Evolutionary conservation across 1,139 yeast species (phyloP), one percentile per base, ranked within the genome.

Genomic region (Candida freyschussii): DNA sequence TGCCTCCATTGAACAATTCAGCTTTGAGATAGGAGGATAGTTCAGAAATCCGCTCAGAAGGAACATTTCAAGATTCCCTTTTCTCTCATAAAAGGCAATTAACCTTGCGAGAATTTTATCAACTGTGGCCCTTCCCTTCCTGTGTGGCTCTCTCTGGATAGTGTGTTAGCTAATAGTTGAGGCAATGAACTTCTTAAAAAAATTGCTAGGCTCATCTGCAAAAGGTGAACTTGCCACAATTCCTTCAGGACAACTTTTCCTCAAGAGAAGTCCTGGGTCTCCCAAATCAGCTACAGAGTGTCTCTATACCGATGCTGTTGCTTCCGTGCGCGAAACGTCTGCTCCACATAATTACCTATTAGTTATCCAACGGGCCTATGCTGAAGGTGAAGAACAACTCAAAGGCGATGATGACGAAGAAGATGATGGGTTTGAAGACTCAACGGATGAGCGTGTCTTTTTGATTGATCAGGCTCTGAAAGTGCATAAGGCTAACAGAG

Each of bases 201-300:
- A 77, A 55, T 68, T 87, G 46, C 67, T 87, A 53, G 78, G 79
- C 3, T 61, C 75, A 6, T 65, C 71, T 13, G 63, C 78, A 12
- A 72, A 76, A 28, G 85, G 79, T 49, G 94, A 81, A 45, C 61
- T 85, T 28, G 77, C 78, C 11, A 69, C 73, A 52, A 69, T 91
- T 31, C 86, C 95, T 2, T 72, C 81, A 1, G 98, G 97, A 7
- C 81, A 78, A 57, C 67, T 91, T 34, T 83, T 69, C 52, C 65
- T 89, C 30, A 69, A 83, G 17, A 66, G 97, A 30, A 69, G 83
- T 5, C 84, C 85, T 7, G 69, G 68, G 12, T 82, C 95, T 7
- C 96, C 95, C 11, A 85, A 85, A 55, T 91, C 95, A 4, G 87
- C 78, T 18, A 66, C 78, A 26, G 96, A 91, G 57, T 87, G 96